Conservation (phyloP, 495 filamentous ascomycete species). For the Hyaloscypha hepaticicola region DNA sequence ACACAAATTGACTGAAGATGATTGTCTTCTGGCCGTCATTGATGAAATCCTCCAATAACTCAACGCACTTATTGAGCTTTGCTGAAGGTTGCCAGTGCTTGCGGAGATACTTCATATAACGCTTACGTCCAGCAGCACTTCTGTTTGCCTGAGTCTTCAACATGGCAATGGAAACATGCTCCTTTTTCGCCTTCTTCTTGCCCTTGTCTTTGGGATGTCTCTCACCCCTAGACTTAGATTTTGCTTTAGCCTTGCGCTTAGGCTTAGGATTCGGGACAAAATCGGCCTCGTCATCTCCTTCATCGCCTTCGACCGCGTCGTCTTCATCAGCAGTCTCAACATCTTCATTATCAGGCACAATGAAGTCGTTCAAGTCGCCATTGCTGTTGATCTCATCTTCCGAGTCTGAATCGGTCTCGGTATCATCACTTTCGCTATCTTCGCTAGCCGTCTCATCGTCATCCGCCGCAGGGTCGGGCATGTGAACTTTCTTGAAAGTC, state of each 20-base stretch:
- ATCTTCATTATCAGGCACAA: slow-evolving; percentile 52
- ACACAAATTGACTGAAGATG: slow-evolving; percentile 91
- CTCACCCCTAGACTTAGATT: slow-evolving; percentile 18
- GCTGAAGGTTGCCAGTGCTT: slow-evolving; percentile 71
- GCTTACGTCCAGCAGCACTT: slow-evolving; percentile 58
- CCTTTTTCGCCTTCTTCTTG: slow-evolving; percentile 39
- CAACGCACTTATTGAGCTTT: slow-evolving; percentile 74
- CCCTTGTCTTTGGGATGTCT: slow-evolving; percentile 32
- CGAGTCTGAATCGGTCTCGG: slow-evolving; percentile 41
- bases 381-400: slow-evolving; percentile 44
- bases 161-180: slow-evolving; percentile 53
- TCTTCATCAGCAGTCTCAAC: slow-evolving; percentile 2
- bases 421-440: slow-evolving; percentile 37
- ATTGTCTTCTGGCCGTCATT: slow-evolving; percentile 72
- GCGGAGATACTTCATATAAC: slow-evolving; percentile 64
- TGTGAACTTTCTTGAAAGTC: slow-evolving; percentile 75
- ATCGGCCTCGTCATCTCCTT: slow-evolving; percentile 34
- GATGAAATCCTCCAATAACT: slow-evolving; percentile 52
- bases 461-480: slow-evolving; percentile 34
- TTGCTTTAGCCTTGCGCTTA: slow-evolving; percentile 3
- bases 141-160: slow-evolving; percentile 63
- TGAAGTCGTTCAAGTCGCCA: slow-evolving; percentile 56
- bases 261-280: not conserved
- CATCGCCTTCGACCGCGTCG: slow-evolving; percentile 23
- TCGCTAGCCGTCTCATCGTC: slow-evolving; percentile 34